Conservation (phyloP, 202 grass and related monocot genomes). For the Schoenoplectus triqueter region DNA sequence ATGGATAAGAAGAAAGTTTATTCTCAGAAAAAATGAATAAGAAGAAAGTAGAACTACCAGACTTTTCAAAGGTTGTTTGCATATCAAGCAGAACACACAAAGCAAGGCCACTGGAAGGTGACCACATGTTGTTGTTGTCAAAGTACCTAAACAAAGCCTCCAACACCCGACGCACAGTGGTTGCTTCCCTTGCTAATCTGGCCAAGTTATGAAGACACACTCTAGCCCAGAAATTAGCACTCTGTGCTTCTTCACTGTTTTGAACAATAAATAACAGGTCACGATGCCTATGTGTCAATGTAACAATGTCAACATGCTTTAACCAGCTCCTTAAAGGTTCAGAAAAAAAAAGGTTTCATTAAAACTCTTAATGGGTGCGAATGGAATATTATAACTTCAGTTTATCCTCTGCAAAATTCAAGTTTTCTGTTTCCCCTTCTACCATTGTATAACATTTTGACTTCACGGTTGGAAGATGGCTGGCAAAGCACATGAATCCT, state of each 20-base stretch:
- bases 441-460: neutral
- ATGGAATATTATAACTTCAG: neutral
- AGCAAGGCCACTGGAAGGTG: constrained; percentile 75
- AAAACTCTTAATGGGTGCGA: neutral
- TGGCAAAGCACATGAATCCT: neutral
- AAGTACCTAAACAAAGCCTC: constrained; percentile 97
- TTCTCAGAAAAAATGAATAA: neutral
- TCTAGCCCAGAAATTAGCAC: constrained; percentile 90
- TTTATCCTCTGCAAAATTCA: constrained; percentile 21
- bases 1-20: too few relatives aligned
- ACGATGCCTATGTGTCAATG: constrained; percentile 4
- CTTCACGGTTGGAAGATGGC: neutral
- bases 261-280: constrained; percentile 41
- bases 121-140: constrained; percentile 83
- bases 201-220: constrained; percentile 98
- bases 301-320: constrained; percentile 55
- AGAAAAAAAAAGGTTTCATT: neutral
- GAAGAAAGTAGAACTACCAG: constrained; percentile 54
- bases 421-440: neutral
- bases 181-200: constrained; percentile 89
- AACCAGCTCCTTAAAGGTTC: constrained; percentile 41
- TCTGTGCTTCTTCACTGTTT: constrained; percentile 71
- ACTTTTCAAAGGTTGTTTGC: constrained; percentile 88
- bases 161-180: constrained; percentile 85
- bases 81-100: constrained; percentile 85